A percentile compares a stretch with the other conserved stretches of the same genome.
Evolutionary conservation across 1,284 basidiomycete species (phyloP).

Genomic region (Malassezia restricta): DNA sequence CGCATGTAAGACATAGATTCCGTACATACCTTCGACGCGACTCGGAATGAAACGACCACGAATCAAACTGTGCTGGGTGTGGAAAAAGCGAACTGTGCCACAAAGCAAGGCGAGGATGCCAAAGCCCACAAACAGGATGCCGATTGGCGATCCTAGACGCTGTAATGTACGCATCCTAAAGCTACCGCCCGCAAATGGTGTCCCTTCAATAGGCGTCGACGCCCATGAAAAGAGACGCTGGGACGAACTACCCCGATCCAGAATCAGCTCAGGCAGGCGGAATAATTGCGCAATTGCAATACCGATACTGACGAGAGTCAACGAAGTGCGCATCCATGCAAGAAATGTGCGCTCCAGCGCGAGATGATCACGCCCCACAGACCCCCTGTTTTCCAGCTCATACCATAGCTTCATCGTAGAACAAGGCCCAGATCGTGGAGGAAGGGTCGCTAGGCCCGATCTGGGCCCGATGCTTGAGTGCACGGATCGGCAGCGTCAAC

Average conservation of each 20-base stretch:
- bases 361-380: slow-evolving; percentile 45
- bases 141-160: slow-evolving; percentile 27
- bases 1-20: neutral
- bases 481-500: neutral
- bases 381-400: slow-evolving; percentile 39
- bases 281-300: slow-evolving; percentile 40
- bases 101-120: slow-evolving; percentile 25
- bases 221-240: neutral
- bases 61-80: slow-evolving; percentile 24
- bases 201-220: neutral
- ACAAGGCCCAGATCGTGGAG: neutral
- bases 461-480: neutral
- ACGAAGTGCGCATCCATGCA: slow-evolving; percentile 45
- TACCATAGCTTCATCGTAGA: neutral
- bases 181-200: neutral
- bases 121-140: slow-evolving; percentile 29
- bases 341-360: slow-evolving; percentile 45
- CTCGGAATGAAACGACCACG: slow-evolving; percentile 29
- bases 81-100: slow-evolving; percentile 28
- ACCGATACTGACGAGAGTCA: slow-evolving; percentile 37
- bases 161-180: slow-evolving; percentile 1
- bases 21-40: slow-evolving; percentile 27
- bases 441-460: neutral
- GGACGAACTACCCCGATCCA: neutral
- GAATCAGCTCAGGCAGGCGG: slow-evolving; percentile 32